These are phyloP conservation scores for Amauroascus verrucosus DNA, from an alignment of 2,329 filamentous ascomycete species.

Conservation along the genomic window DNA sequence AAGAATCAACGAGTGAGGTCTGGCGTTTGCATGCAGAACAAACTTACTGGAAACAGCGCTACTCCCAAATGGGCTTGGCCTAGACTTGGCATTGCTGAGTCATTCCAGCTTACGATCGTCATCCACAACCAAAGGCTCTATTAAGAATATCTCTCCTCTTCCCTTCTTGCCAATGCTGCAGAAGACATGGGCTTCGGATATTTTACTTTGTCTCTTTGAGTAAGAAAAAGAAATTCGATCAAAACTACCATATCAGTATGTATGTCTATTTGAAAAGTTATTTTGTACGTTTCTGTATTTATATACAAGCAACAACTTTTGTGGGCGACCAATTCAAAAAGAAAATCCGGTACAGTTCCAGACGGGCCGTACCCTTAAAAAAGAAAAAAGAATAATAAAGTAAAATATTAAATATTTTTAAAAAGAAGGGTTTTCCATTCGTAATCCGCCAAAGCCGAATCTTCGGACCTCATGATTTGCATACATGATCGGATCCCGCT, in stretches of 20 bases:
- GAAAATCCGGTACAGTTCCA: not conserved
- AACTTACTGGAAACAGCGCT: slow-evolving; percentile 5
- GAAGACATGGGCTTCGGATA: not conserved
- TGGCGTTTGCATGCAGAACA: not conserved
- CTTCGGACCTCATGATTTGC: slow-evolving; percentile 5
- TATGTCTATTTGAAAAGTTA: too few relatives aligned
- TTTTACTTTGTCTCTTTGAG: not conserved
- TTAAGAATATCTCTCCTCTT: too few relatives aligned
- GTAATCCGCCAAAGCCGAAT: slow-evolving; percentile 1
- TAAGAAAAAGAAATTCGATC: too few relatives aligned
- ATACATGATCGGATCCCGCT: slow-evolving; percentile 7
- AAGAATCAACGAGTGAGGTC: not conserved
- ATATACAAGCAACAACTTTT: too few relatives aligned
- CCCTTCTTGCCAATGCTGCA: too few relatives aligned
- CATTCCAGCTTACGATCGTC: too few relatives aligned
- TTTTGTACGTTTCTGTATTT: too few relatives aligned
- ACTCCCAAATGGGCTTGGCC: not conserved
- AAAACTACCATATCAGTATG: not conserved
- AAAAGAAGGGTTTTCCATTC: too few relatives aligned
- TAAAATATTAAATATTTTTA: too few relatives aligned
- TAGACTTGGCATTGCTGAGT: not conserved
- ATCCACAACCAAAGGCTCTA: too few relatives aligned
- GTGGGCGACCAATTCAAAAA: not conserved
- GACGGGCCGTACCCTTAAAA: slow-evolving; percentile 8
- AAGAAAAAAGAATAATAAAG: too few relatives aligned